Percentiles rank a stretch among this genome's conserved stretches.
Conservation (phyloP, 345 rosid species). For the Populus ilicifolia region DNA sequence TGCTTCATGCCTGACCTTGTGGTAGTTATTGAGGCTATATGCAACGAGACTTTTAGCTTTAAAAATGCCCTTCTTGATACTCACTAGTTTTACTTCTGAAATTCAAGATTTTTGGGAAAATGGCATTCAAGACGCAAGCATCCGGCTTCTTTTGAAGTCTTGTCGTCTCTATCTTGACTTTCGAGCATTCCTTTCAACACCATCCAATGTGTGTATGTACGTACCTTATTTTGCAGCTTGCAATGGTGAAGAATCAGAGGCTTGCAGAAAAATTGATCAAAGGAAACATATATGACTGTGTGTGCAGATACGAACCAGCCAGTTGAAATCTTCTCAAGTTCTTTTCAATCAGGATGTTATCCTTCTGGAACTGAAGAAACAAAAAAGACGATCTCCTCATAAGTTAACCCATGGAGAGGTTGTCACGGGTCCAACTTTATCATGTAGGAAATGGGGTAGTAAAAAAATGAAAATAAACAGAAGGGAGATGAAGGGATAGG, state of each 20-base stretch:
- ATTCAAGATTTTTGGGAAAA: background rate
- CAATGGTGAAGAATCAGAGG: slow-evolving; percentile 99
- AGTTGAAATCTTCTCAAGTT: slow-evolving; percentile 9
- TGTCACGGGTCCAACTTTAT: too few relatives aligned
- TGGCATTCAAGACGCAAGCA: background rate
- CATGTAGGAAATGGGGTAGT: background rate
- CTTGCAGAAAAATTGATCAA: slow-evolving; percentile 79
- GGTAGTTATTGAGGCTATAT: background rate
- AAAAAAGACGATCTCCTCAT: too few relatives aligned
- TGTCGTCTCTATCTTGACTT: background rate
- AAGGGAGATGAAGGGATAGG: background rate
- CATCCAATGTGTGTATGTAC: background rate
- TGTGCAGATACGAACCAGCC: slow-evolving; percentile 82
- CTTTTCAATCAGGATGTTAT: background rate
- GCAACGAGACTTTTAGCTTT: background rate
- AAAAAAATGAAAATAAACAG: background rate
- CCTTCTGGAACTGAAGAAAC: background rate
- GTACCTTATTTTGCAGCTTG: slow-evolving; percentile 54
- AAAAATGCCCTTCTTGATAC: background rate
- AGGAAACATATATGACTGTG: slow-evolving; percentile 87
- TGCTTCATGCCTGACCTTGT: background rate
- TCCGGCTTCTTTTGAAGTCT: background rate
- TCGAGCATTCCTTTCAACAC: background rate
- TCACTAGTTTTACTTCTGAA: background rate
- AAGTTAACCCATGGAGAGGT: too few relatives aligned